phyloP scores from a whole-genome alignment of 768 basidiomycete genomes.

The Lactarius akahatsu region DNA sequence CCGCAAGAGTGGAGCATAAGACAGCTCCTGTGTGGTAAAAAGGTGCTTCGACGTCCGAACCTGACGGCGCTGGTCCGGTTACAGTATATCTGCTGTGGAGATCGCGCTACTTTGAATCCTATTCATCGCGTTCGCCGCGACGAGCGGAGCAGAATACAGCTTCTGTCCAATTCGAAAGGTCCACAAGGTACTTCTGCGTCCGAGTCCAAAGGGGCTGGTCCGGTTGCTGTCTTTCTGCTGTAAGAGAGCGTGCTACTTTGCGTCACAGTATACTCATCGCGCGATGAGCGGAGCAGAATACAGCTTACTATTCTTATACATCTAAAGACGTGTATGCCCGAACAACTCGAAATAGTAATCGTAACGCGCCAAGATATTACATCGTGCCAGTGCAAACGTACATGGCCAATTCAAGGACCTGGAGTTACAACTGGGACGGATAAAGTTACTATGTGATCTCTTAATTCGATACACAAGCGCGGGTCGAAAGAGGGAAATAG shows the following conservation, averaged over 20 bases:
- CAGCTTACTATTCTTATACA: not conserved
- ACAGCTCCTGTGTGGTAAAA: not conserved
- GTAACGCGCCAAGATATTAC: not conserved
- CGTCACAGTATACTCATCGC: not conserved
- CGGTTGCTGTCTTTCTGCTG: not conserved
- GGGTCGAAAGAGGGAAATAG: not conserved
- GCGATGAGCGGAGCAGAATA: conserved; percentile 1
- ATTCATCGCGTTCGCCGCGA: not conserved
- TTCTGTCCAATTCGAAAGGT: not conserved
- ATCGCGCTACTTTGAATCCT: not conserved
- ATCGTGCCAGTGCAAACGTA: not conserved
- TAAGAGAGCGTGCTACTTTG: not conserved
- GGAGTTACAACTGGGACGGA: not conserved
- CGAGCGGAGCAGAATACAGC: not conserved
- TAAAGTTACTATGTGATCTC: not conserved
- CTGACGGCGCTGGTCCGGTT: not conserved
- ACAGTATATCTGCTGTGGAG: not conserved
- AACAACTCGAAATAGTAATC: not conserved
- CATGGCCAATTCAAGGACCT: not conserved
- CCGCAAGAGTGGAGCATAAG: not conserved
- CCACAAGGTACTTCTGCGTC: not conserved
- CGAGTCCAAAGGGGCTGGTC: not conserved
- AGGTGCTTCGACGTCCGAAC: not conserved
- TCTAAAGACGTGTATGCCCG: not conserved
- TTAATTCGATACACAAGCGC: not conserved